Percentiles rank a stretch among this genome's conserved stretches.
Conservation (phyloP, 2,329 filamentous ascomycete species). For the Leptographium wingfieldii region DNA sequence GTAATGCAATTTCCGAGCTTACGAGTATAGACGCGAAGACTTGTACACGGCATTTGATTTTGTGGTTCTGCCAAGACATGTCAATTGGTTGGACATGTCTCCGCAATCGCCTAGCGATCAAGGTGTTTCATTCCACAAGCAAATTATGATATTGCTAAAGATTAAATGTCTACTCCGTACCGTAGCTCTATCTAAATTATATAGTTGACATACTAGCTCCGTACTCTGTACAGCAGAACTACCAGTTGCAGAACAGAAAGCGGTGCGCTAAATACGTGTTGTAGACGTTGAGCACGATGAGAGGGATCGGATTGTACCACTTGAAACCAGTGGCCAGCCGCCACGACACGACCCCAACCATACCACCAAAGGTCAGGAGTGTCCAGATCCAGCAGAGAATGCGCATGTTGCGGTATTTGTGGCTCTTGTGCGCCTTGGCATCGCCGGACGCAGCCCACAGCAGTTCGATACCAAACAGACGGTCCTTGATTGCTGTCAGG, state of each 20-base stretch:
- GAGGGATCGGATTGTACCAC: slow-evolving; percentile 1
- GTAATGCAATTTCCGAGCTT: too few relatives aligned
- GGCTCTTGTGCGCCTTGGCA: slow-evolving; percentile 6
- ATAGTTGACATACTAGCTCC: neutral
- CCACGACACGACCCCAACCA: neutral
- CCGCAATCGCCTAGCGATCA: too few relatives aligned
- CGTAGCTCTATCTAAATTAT: neutral
- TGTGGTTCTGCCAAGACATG: too few relatives aligned
- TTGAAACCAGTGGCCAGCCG: neutral
- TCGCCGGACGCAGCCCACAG: slow-evolving; percentile 4
- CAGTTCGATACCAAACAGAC: slow-evolving; percentile 5
- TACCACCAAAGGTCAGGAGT: neutral
- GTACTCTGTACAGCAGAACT: neutral
- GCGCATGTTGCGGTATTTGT: slow-evolving; percentile 7
- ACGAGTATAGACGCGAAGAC: too few relatives aligned
- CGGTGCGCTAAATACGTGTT: slow-evolving; percentile 1
- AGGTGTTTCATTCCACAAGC: too few relatives aligned
- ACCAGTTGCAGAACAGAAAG: slow-evolving; percentile 6
- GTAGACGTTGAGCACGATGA: slow-evolving; percentile 1
- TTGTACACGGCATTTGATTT: too few relatives aligned
- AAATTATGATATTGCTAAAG: neutral
- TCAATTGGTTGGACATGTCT: too few relatives aligned
- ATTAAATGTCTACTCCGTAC: neutral
- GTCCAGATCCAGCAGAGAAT: slow-evolving; percentile 5
- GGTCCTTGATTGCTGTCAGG: slow-evolving; percentile 5